Base-by-base conservation (phyloP, 2,329 filamentous ascomycete genomes). In the Penicillium sp. region DNA sequence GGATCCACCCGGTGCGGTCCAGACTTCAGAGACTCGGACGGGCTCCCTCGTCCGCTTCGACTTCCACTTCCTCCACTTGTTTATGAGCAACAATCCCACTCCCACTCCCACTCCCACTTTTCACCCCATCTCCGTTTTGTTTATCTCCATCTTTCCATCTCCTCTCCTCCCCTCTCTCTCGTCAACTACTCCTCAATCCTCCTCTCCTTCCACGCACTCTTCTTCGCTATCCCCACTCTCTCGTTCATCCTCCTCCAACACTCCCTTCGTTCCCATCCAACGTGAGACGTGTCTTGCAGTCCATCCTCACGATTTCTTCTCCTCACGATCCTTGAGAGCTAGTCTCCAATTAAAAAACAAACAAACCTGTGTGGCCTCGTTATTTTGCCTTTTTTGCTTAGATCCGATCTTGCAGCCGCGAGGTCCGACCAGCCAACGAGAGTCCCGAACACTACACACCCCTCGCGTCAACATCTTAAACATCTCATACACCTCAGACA, bases 361-460 rank as follows among this genome's bases (percentile, higher is more conserved):
- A 4, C 12, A 30, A 30, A n/a, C n/a, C 24, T 55, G 53, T 51
- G 40, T 44, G 53, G 56, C 55, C 58, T 51, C 49, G 12, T 56
- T 26, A 33, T 55, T 54, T 47, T 37, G 15, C 38, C 24, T 58
- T 60, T 56, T 56, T 62, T 62, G 58, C 59, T 61, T 58, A 61
- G 54, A 65, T 61, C 60, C 56, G 42, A 47, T 47, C 54, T 47
- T 56, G 54, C 54, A 47, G 54, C 54, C 33, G 40, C 44, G n/a
- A 47, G 56, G 58, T 63, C 56, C 28, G 44, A 58, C 19, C 56
- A 58, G 47, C 53, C 58, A 56, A 60, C 59, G 22, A 57, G n/a
- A 45, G 24, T 26, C 4, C 12, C 22, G 7, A 53, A 47, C 42
- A 12, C 37, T 30, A 15, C 30, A 35, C 13, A 19, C 40, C 59